These are phyloP conservation scores for Articulospora tetracladia DNA, from an alignment of 495 filamentous ascomycete species.

Conservation along the genomic window DNA sequence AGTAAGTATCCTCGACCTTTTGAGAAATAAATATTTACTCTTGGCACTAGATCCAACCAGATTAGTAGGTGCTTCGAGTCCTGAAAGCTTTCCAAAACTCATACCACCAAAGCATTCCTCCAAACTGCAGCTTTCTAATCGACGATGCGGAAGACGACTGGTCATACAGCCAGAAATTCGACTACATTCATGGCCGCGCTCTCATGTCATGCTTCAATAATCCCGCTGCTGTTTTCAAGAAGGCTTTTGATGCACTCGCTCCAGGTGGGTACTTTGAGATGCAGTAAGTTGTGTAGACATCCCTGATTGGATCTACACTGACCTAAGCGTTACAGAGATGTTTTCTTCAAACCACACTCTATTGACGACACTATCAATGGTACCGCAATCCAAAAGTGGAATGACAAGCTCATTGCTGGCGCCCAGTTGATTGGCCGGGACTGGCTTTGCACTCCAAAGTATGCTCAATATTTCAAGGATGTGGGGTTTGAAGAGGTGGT, in stretches of 20 bases:
- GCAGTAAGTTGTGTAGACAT: too few relatives aligned
- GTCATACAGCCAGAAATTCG: background rate
- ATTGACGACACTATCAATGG: background rate
- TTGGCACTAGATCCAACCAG: too few relatives aligned
- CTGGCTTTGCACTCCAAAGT: background rate
- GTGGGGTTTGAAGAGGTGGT: constrained; percentile 55
- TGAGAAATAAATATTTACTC: background rate
- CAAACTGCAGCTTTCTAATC: background rate
- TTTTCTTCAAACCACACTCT: background rate
- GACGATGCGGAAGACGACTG: too few relatives aligned
- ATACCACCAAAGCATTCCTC: constrained; percentile 8
- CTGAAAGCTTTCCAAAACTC: too few relatives aligned
- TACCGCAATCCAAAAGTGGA: background rate
- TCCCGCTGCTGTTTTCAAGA: background rate
- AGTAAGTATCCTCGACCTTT: constrained; percentile 32
- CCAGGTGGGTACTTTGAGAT: background rate
- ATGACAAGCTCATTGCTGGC: background rate
- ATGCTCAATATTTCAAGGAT: constrained; percentile 34
- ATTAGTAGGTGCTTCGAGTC: too few relatives aligned
- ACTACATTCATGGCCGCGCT: background rate
- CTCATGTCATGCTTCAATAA: background rate
- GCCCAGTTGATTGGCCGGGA: background rate
- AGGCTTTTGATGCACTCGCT: background rate
- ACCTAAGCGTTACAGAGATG: too few relatives aligned
- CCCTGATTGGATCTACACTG: too few relatives aligned